A percentile compares a stretch with the other conserved stretches of the same genome.
Evolutionary conservation across 176 grass and related monocot genomes (phyloP).

Genomic region (Elymus sibiricus): DNA sequence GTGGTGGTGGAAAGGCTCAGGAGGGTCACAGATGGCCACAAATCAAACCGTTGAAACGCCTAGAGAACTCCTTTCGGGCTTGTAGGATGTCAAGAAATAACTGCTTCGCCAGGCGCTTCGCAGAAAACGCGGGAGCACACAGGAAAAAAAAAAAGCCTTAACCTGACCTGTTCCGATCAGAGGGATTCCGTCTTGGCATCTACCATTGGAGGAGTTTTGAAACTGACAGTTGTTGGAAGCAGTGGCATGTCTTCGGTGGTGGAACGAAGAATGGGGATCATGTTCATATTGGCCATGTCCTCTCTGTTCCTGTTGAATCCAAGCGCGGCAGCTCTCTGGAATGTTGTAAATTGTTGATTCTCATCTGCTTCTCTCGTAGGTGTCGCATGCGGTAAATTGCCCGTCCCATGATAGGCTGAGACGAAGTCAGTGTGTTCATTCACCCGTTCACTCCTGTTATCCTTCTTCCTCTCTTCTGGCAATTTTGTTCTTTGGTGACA

Average conservation of each 20-base stretch:
- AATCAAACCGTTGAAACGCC: conserved; percentile 1
- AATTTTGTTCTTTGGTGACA: conserved; percentile 24
- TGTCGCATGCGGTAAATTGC: conserved; percentile 14
- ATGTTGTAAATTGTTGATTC: conserved; percentile 11
- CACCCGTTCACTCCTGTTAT: not conserved
- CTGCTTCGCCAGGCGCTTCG: not conserved
- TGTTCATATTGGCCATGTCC: not conserved
- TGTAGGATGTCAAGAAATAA: conserved; percentile 6
- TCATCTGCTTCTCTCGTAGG: conserved; percentile 13
- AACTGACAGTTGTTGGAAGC: not conserved
- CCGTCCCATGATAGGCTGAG: conserved; percentile 2
- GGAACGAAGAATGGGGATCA: not conserved
- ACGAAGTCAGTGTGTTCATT: not conserved
- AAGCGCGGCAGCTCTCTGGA: not conserved
- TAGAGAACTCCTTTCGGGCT: not conserved
- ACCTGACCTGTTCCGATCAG: not conserved
- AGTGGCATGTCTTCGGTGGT: not conserved
- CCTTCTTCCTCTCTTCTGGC: not conserved
- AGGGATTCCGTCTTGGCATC: not conserved
- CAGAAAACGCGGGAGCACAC: not conserved
- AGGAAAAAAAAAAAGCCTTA: not conserved
- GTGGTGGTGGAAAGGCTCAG: conserved; percentile 75
- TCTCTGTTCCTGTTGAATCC: not conserved
- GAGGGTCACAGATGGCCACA: conserved; percentile 49
- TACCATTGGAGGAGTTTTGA: not conserved